Evolutionary conservation across 768 basidiomycete species (phyloP), one percentile per base, ranked within the genome.

Genomic region (Cantharellus anzutake): DNA sequence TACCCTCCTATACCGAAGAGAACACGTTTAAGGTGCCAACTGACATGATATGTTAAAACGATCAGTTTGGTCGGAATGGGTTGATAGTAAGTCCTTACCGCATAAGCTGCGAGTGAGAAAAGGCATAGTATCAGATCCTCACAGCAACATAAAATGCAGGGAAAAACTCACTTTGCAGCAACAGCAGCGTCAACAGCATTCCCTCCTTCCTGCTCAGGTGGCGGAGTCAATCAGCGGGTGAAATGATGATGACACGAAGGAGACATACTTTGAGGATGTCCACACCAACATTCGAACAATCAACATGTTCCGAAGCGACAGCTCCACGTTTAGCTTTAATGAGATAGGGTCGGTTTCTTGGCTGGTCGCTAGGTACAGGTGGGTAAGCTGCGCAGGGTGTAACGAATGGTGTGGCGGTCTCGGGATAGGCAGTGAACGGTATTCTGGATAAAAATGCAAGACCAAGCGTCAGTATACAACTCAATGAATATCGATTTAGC

Each of bases 151-250:
- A 11, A 37, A 37, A 11, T 11, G 52, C 52, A 37, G 14, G 35
- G 1, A 55, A 7, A 11, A 11, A 55, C 52, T 11, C 35, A 55
- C 52, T 55, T 55, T 11, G 11, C 35, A 14, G 81, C 79, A 59
- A 97, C 80, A 0, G 81, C 84, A 0, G 94, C 83, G 64, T 98
- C 94, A 14, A 94, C 80, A 0, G 93, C 92, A 66, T 86, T 93
- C 16, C 94, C 94, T 37, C 91, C 92, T 4, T 80, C 78, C 39
- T 71, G 63, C 2, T 66, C 60, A n/a, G 3, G 61, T 5, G 34
- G 4, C 4, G 41, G 34, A 37, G 41, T 42, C 42, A 16, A 37
- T 11, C 29, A 55, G 1, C 14, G 20, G n/a, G 4, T 14, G 14
- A 39, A 20, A 44, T 39, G 35, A n/a, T 37, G 35, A 5, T 44